A percentile compares a stretch with the other conserved stretches of the same genome.
These are phyloP conservation scores for Calophaca sinica DNA, from an alignment of 306 rosid genomes.

Conservation along the genomic window DNA sequence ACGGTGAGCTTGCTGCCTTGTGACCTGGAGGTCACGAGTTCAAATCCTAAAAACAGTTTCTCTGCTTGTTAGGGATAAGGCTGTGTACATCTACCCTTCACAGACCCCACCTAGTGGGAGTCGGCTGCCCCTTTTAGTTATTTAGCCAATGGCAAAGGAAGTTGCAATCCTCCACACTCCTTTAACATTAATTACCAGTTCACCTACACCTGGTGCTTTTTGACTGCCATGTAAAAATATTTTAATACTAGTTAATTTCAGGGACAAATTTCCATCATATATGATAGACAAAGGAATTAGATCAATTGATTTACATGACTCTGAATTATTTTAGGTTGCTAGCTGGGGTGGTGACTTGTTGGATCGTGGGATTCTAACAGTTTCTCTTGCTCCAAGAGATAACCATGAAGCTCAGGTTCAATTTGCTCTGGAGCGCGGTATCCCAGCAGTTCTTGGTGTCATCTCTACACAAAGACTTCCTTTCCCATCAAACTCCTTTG, in stretches of 20 bases:
- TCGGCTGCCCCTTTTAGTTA: no score
- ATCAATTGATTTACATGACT: constrained; percentile 33
- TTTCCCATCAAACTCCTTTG: constrained; percentile 92
- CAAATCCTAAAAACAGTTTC: no score
- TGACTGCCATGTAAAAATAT: no score
- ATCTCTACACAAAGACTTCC: constrained; percentile 97
- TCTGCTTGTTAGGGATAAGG: no score
- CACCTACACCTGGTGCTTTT: no score
- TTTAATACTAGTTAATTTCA: not conserved
- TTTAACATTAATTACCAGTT: no score
- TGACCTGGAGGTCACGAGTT: no score
- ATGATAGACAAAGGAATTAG: not conserved
- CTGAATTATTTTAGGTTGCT: constrained; percentile 74
- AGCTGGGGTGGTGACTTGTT: constrained; percentile 99
- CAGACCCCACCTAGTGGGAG: no score
- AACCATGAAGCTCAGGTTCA: constrained; percentile 99
- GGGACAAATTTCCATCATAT: constrained; percentile 15
- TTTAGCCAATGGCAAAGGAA: no score
- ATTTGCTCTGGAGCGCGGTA: constrained; percentile 97
- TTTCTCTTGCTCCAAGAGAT: constrained; percentile 99
- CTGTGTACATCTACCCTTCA: no score
- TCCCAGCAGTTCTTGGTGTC: constrained; percentile 97
- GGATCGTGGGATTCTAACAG: constrained; percentile 85
- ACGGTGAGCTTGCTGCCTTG: no score
- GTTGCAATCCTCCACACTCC: no score